Conservation (phyloP, 495 filamentous ascomycete species). For the Ascodesmis nigricans region DNA sequence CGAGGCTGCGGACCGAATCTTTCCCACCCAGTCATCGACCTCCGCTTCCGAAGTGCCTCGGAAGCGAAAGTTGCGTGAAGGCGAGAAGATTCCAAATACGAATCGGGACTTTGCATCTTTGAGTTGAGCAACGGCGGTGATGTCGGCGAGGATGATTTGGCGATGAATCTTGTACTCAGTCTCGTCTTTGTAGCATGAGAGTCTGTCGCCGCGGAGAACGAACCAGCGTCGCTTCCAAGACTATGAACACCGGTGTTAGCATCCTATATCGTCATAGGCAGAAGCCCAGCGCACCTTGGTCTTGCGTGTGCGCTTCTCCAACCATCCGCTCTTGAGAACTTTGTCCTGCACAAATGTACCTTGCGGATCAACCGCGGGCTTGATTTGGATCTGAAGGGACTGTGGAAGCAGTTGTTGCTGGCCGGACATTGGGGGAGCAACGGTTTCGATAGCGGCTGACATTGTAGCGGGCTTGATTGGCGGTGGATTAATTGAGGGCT, state of each 20-base stretch:
- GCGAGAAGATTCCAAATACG: slow-evolving; percentile 84
- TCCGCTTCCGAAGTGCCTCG: slow-evolving; percentile 51
- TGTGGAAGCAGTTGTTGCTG: no score
- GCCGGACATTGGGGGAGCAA: no score
- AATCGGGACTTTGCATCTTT: slow-evolving; percentile 69
- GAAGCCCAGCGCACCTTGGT: slow-evolving; percentile 46
- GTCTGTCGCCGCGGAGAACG: slow-evolving; percentile 76
- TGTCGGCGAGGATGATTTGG: slow-evolving; percentile 67
- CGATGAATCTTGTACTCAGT: slow-evolving; percentile 72
- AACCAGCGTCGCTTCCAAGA: slow-evolving; percentile 77
- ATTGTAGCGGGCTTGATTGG: no score
- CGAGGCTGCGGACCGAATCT: slow-evolving; percentile 56
- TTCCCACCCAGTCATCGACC: slow-evolving; percentile 65
- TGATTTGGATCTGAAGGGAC: slow-evolving; percentile 7
- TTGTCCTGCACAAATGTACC: slow-evolving; percentile 89
- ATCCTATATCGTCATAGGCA: slow-evolving; percentile 11
- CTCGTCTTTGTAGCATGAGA: slow-evolving; percentile 85
- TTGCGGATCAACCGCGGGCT: slow-evolving; percentile 53
- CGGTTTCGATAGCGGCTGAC: no score
- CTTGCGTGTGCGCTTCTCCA: slow-evolving; percentile 71
- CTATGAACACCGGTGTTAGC: slow-evolving; percentile 29
- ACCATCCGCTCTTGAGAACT: slow-evolving; percentile 67
- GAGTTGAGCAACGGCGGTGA: slow-evolving; percentile 72
- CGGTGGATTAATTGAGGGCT: no score
- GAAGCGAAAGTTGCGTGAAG: slow-evolving; percentile 76